Evolutionary conservation across 108 stramenopile genomes (phyloP).

Genomic region (Cylindrotheca fusiformis): DNA sequence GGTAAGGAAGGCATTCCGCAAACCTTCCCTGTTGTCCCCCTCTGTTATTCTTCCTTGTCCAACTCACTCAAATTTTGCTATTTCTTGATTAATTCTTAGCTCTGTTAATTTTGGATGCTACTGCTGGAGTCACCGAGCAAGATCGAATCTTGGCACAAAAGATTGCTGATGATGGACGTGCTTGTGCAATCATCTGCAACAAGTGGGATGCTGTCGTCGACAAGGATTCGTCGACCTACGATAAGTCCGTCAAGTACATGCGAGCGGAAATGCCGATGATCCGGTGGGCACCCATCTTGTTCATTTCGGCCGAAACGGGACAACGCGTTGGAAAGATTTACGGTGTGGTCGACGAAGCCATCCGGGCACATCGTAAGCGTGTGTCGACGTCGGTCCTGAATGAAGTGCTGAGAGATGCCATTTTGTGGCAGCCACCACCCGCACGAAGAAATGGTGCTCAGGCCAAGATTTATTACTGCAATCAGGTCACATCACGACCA

Average conservation of each 20-base stretch:
- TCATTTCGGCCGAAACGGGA: slow-evolving; percentile 94
- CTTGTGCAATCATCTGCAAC: slow-evolving; percentile 95
- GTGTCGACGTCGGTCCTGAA: slow-evolving; percentile 93
- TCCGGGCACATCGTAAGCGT: slow-evolving; percentile 79
- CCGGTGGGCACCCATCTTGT: slow-evolving; percentile 94
- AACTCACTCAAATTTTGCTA: not conserved
- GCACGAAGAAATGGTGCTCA: slow-evolving; percentile 79
- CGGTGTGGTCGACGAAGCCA: slow-evolving; percentile 83
- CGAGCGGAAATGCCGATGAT: slow-evolving; percentile 86
- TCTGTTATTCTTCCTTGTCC: not conserved
- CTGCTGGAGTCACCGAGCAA: slow-evolving; percentile 94
- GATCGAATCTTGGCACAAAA: slow-evolving; percentile 92
- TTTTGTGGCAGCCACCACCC: slow-evolving; percentile 95
- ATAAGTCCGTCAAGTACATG: slow-evolving; percentile 84
- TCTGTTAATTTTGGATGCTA: slow-evolving; percentile 94
- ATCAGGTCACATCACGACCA: slow-evolving; percentile 89
- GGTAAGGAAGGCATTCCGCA: slow-evolving; percentile 20
- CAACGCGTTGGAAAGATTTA: slow-evolving; percentile 95
- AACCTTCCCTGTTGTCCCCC: not conserved
- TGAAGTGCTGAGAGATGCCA: slow-evolving; percentile 94
- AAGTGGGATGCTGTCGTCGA: slow-evolving; percentile 98
- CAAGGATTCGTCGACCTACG: slow-evolving; percentile 85
- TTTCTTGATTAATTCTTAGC: slow-evolving; percentile 41
- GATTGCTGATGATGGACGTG: slow-evolving; percentile 92
- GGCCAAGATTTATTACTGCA: slow-evolving; percentile 95